A percentile compares a stretch with the other conserved stretches of the same genome.
These are phyloP conservation scores for Trichoderma sp. DNA, from an alignment of 2,329 filamentous ascomycete genomes.

Conservation along the genomic window DNA sequence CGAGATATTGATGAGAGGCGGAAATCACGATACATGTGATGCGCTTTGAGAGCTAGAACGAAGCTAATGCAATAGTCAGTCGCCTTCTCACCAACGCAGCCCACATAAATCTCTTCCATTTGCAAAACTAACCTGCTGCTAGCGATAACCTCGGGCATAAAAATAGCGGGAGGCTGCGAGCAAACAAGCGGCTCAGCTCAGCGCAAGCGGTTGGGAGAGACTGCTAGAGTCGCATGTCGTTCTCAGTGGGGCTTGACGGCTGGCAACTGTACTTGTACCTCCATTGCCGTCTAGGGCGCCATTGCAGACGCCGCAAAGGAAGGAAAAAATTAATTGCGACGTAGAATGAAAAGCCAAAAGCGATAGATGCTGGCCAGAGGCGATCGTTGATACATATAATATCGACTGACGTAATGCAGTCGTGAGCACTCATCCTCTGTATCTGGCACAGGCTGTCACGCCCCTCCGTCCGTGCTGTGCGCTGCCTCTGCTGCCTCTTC, in stretches of 20 bases:
- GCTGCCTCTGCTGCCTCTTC: not conserved
- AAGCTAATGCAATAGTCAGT: not conserved
- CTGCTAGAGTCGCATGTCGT: too few relatives aligned
- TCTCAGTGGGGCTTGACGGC: too few relatives aligned
- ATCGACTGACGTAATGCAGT: not conserved
- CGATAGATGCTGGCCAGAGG: not conserved
- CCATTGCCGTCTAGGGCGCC: not conserved
- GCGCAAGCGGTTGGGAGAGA: not conserved
- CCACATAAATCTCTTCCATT: not conserved
- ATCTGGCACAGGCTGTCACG: not conserved
- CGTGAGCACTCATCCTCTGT: too few relatives aligned
- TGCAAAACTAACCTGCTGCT: not conserved
- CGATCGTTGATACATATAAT: not conserved
- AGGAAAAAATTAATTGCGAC: not conserved
- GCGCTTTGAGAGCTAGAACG: not conserved
- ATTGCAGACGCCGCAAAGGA: slow-evolving; percentile 2
- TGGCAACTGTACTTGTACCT: not conserved
- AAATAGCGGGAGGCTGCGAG: not conserved
- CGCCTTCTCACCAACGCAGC: not conserved
- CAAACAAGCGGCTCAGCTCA: slow-evolving; percentile 17
- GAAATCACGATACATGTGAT: not conserved
- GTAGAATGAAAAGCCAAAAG: not conserved
- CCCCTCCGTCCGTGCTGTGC: slow-evolving; percentile 16
- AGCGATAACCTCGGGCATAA: not conserved
- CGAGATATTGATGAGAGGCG: not conserved